Conservation (phyloP, 2,329 filamentous ascomycete species). For the Cercospora citrullina region DNA sequence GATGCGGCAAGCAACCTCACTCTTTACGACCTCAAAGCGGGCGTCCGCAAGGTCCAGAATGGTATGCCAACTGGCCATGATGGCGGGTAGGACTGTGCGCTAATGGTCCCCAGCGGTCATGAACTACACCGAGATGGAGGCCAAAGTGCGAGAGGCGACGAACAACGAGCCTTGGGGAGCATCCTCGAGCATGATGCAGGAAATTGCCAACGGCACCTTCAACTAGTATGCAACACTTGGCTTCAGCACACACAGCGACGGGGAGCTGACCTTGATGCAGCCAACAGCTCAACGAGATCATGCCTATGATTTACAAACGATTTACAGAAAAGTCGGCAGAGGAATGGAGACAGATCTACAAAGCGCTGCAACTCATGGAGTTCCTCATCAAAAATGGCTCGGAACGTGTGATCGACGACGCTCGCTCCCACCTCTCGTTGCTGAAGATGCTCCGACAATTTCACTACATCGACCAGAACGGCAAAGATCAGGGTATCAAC, state of each 20-base stretch:
- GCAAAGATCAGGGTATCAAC: conserved; percentile 97
- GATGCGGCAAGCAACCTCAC: conserved; percentile 88
- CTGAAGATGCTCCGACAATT: conserved; percentile 99
- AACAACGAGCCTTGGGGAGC: conserved; percentile 99
- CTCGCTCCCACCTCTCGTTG: conserved; percentile 88
- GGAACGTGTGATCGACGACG: conserved; percentile 95
- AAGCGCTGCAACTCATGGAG: conserved; percentile 89
- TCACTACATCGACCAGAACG: conserved; percentile 92
- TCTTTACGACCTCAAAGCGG: conserved; percentile 92
- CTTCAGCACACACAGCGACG: not conserved
- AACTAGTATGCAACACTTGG: conserved; percentile 72
- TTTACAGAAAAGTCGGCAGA: conserved; percentile 98
- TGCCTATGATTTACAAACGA: conserved; percentile 99
- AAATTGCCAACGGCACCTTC: conserved; percentile 96
- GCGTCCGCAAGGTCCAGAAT: conserved; percentile 95
- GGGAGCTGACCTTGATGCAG: conserved; percentile 49
- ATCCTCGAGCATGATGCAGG: conserved; percentile 84
- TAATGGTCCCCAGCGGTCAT: conserved; percentile 69
- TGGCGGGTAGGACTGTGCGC: not conserved
- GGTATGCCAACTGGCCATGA: conserved; percentile 56
- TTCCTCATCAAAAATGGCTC: conserved; percentile 98
- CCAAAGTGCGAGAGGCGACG: conserved; percentile 86
- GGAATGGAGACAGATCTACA: conserved; percentile 99
- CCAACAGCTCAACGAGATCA: conserved; percentile 96
- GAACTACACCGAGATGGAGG: conserved; percentile 96